Evolutionary conservation across 495 filamentous ascomycete genomes (phyloP).

Genomic region (Rostrohypoxylon terebratum): DNA sequence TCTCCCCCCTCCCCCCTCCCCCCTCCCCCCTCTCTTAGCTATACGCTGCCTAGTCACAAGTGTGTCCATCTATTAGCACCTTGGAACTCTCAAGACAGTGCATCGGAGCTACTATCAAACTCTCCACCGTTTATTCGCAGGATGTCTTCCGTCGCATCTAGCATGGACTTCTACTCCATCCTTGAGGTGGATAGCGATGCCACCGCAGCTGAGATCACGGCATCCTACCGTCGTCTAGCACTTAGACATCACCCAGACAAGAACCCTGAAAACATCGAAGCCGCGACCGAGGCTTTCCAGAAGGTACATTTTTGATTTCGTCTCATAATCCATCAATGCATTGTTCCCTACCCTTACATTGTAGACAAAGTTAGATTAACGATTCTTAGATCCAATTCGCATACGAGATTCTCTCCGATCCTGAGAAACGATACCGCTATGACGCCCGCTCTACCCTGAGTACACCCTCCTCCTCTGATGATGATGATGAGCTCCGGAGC

Average conservation of each 20-base stretch:
- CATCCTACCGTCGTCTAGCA: conserved; percentile 91
- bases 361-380: conserved; percentile 7
- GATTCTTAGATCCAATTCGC: conserved; percentile 36
- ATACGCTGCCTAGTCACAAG: neutral
- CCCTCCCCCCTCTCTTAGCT: too few relatives aligned
- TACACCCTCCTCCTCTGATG: neutral
- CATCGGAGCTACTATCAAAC: neutral
- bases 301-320: conserved; percentile 38
- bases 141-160: conserved; percentile 29
- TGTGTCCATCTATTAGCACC: neutral
- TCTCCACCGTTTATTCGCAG: neutral
- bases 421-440: conserved; percentile 26
- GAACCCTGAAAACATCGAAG: conserved; percentile 75
- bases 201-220: conserved; percentile 86
- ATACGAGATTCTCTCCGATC: conserved; percentile 37
- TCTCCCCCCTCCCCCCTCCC: too few relatives aligned
- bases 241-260: conserved; percentile 95
- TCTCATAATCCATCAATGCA: neutral
- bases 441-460: conserved; percentile 17
- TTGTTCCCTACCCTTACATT: neutral
- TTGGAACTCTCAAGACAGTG: neutral
- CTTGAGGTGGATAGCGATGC: conserved; percentile 89
- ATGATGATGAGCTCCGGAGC: neutral
- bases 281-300: conserved; percentile 49
- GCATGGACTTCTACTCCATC: conserved; percentile 89